phyloP scores from a whole-genome alignment of 306 rosid genomes.

The Castanospermum australe region DNA sequence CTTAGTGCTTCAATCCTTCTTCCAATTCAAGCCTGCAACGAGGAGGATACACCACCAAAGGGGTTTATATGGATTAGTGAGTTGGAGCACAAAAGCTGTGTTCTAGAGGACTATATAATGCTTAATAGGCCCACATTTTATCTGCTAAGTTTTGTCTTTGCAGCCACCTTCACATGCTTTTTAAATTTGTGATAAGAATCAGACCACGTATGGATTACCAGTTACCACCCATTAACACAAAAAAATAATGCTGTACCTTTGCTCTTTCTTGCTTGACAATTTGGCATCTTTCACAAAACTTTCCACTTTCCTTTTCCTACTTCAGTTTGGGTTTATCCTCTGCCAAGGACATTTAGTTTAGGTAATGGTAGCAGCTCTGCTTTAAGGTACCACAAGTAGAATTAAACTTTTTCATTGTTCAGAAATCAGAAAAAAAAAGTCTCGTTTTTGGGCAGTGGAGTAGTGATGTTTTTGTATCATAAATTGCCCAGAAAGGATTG shows the following conservation, averaged over 20 bases:
- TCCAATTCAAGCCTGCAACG: background rate
- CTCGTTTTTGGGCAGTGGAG: too few relatives aligned
- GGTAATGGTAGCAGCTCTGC: too few relatives aligned
- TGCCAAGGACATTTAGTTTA: too few relatives aligned
- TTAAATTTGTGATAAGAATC: background rate
- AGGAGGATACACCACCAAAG: background rate
- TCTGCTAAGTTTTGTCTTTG: background rate
- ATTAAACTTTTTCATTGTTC: too few relatives aligned
- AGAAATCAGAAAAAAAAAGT: too few relatives aligned
- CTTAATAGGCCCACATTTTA: background rate
- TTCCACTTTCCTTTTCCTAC: background rate
- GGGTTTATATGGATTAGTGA: constrained; percentile 39
- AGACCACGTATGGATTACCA: background rate
- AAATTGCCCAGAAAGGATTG: too few relatives aligned
- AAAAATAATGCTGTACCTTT: background rate
- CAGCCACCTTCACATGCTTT: background rate
- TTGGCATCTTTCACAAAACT: background rate
- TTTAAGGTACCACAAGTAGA: too few relatives aligned
- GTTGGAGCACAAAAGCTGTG: constrained; percentile 47
- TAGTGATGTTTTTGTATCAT: too few relatives aligned
- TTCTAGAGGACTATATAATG: constrained; percentile 23
- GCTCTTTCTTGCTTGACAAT: background rate
- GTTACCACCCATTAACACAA: background rate
- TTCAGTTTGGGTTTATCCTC: background rate
- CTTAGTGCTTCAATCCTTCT: constrained; percentile 24